Evolutionary conservation across 2,329 filamentous ascomycete species (phyloP), one percentile per base, ranked within the genome.

Genomic region (Xylariomycetidae sp.): DNA sequence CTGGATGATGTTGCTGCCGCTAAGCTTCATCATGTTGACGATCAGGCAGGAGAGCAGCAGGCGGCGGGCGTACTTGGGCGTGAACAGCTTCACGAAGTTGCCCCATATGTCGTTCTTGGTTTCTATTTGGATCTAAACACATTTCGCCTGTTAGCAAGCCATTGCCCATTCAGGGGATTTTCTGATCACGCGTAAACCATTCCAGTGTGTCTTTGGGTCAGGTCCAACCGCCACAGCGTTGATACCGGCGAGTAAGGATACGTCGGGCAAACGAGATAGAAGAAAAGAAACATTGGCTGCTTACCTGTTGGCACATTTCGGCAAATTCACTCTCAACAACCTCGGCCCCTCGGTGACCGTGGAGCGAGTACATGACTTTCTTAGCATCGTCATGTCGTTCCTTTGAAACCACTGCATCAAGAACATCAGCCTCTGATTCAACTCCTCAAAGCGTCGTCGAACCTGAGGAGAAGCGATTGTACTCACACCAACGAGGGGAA

Each of bases 1-100:
- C 31, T 59, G 56, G 15, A 59, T 54, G 13, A 55, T 42, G 13
- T 43, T 39, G 11, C 49, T 49, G 10, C 53, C 55, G 6, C 46
- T 50, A 9, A 60, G 47, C 34, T 57, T 52, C 22, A 45, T 51
- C 42, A 59, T 52, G 16, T 50, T 48, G 31, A 56, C 46, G 8
- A 54, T 53, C 33, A 59, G 42, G 27, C 48, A 51, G 18, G 44
- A 54, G 2, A 54, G 36, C 0, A 51, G 34, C 2, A 49, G 47
- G 11, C 56, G 54, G 4, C 46, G 48, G 30, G 50, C 37, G 25
- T 58, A 57, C 27, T 50, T 41, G 11, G 33, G 39, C 1, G 46
- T 50, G 36, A 60, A 59, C 2, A 59, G 47, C n/a, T 42, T 43
- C 17, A 37, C 25, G 12, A 34, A 40, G 27, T 36, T 45, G 17